phyloP scores from a whole-genome alignment of 495 filamentous ascomycete genomes.

The Pseudoneurospora amorphoporcata region DNA sequence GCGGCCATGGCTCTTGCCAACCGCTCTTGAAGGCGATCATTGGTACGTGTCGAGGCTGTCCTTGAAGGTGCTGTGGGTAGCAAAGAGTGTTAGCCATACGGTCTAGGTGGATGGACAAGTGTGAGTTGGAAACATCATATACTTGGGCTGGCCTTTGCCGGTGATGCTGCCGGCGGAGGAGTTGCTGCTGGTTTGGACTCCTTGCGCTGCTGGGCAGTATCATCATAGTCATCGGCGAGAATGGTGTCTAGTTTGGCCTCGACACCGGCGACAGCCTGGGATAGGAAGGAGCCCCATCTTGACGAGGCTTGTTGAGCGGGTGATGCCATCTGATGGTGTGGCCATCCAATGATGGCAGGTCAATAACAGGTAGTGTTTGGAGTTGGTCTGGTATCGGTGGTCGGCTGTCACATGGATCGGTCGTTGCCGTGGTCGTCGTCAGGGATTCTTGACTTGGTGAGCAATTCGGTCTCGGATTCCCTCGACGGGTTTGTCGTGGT shows the following conservation, averaged over 20 bases:
- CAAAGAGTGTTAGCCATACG: conserved; percentile 8
- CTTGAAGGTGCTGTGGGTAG: conserved; percentile 27
- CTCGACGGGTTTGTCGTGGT: background rate
- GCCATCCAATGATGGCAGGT: conserved; percentile 1
- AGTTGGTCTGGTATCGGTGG: background rate
- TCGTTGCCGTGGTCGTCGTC: background rate
- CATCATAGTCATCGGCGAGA: conserved; percentile 62
- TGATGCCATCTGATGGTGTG: conserved; percentile 15
- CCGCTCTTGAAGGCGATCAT: conserved; percentile 77
- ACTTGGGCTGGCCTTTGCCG: conserved; percentile 20
- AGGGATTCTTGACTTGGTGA: background rate
- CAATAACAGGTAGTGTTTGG: background rate
- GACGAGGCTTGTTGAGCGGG: conserved; percentile 24
- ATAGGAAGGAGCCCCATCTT: conserved; percentile 77
- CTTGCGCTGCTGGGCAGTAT: conserved; percentile 22
- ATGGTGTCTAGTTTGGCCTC: conserved; percentile 91
- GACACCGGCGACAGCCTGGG: conserved; percentile 85
- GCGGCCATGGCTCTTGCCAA: conserved; percentile 54
- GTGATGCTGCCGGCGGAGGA: conserved; percentile 15
- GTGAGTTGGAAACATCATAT: conserved; percentile 5
- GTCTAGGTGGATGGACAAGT: background rate
- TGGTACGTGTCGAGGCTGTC: conserved; percentile 47
- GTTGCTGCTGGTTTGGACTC: conserved; percentile 13
- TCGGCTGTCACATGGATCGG: conserved; percentile 9
- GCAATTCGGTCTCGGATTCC: background rate